These are phyloP conservation scores for Omphalea diandra DNA, from an alignment of 441 rosid species.

Conservation along the genomic window DNA sequence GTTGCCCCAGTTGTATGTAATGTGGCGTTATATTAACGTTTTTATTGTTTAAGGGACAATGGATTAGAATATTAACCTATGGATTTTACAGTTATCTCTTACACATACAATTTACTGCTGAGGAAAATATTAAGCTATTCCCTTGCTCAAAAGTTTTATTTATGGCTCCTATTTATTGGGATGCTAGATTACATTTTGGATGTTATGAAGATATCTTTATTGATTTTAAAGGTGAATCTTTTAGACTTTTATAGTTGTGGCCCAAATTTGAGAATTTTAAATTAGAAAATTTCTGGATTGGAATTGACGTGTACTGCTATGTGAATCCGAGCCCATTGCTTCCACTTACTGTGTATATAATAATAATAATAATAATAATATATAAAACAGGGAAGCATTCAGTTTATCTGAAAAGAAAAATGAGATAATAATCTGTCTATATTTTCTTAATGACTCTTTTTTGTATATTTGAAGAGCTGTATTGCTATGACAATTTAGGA, in stretches of 20 bases:
- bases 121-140: background rate
- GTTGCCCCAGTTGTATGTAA: slow-evolving; percentile 23
- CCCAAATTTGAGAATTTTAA: background rate
- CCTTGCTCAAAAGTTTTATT: background rate
- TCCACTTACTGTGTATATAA: background rate
- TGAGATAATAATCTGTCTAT: background rate
- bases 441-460: background rate
- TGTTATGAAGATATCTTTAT: slow-evolving; percentile 4
- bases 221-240: background rate
- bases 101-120: background rate
- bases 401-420: background rate
- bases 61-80: background rate
- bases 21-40: slow-evolving; percentile 1
- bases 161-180: background rate
- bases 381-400: slow-evolving; percentile 1
- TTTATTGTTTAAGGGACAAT: slow-evolving; percentile 4
- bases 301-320: background rate
- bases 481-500: background rate
- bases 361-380: too few relatives aligned
- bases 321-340: slow-evolving; percentile 1
- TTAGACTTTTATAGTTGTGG: background rate
- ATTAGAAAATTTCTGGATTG: slow-evolving; percentile 6
- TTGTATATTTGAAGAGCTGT: background rate
- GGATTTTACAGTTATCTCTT: background rate
- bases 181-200: slow-evolving; percentile 2